These are phyloP conservation scores for Neopestalotiopsis rosae DNA, from an alignment of 2,329 filamentous ascomycete genomes.

Conservation along the genomic window DNA sequence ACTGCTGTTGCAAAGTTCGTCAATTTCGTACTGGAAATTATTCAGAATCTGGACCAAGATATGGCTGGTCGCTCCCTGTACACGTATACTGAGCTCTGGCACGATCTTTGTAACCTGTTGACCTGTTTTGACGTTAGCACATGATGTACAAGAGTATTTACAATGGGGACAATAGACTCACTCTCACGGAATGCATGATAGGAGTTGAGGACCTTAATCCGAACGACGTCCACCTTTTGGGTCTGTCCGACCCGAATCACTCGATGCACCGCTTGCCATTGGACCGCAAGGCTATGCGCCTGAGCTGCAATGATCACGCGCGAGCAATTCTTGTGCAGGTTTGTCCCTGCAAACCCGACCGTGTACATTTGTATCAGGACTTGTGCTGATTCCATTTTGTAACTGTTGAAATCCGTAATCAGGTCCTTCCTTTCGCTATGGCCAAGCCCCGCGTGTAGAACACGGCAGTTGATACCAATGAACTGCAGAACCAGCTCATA, in stretches of 20 bases:
- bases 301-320: constrained; percentile 34
- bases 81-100: constrained; percentile 31
- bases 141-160: neutral
- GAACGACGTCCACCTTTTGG: constrained; percentile 29
- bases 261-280: constrained; percentile 34
- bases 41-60: constrained; percentile 32
- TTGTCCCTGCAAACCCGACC: constrained; percentile 34
- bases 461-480: constrained; percentile 32
- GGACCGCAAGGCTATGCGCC: constrained; percentile 29
- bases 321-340: constrained; percentile 34
- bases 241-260: constrained; percentile 36
- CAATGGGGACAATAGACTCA: neutral
- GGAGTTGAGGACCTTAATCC: constrained; percentile 32
- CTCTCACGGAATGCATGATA: constrained; percentile 34
- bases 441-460: constrained; percentile 29
- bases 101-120: constrained; percentile 36
- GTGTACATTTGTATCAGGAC: constrained; percentile 37
- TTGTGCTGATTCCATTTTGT: constrained; percentile 27
- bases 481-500: constrained; percentile 36
- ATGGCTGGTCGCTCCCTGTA: constrained; percentile 27
- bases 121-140: neutral
- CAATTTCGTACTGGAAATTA: constrained; percentile 32
- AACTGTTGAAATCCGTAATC: constrained; percentile 31
- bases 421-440: constrained; percentile 28
- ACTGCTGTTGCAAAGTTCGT: constrained; percentile 27